A percentile compares a stretch with the other conserved stretches of the same genome.
Evolutionary conservation across 1,284 basidiomycete genomes (phyloP).

Genomic region (Volvariella volvacea): DNA sequence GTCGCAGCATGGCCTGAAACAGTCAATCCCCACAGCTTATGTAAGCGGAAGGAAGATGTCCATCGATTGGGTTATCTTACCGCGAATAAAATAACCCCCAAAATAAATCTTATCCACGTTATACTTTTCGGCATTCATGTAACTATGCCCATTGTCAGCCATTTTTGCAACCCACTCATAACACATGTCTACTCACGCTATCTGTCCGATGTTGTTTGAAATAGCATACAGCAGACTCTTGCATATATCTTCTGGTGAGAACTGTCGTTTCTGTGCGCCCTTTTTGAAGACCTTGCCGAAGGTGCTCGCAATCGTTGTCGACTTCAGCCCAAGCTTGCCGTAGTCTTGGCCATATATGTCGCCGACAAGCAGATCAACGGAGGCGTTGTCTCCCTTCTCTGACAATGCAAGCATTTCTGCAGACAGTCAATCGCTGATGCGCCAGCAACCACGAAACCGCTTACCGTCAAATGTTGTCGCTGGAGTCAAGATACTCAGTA

Average conservation of each 20-base stretch:
- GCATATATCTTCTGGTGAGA: conserved; percentile 92
- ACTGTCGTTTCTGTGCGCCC: conserved; percentile 67
- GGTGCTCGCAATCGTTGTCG: conserved; percentile 94
- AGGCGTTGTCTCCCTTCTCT: conserved; percentile 88
- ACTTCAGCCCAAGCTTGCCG: conserved; percentile 90
- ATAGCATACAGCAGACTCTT: conserved; percentile 92
- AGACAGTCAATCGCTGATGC: conserved; percentile 8
- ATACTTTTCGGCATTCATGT: conserved; percentile 99
- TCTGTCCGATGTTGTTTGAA: conserved; percentile 99
- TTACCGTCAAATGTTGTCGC: conserved; percentile 94
- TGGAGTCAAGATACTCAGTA: conserved; percentile 90
- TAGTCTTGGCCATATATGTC: conserved; percentile 98
- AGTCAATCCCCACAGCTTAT: neutral
- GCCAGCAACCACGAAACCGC: conserved; percentile 22
- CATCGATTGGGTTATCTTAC: conserved; percentile 37
- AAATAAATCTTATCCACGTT: conserved; percentile 97
- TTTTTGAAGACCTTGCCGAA: conserved; percentile 99
- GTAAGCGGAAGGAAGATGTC: neutral
- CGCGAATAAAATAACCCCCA: conserved; percentile 98
- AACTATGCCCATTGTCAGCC: conserved; percentile 45
- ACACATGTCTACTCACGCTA: conserved; percentile 74
- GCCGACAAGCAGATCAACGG: conserved; percentile 98
- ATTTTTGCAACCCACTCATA: conserved; percentile 10
- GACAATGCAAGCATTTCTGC: conserved; percentile 95
- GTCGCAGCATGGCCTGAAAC: conserved; percentile 87